Evolutionary conservation across 805 yeast species (phyloP).

Genomic region (Tanozyma kutaoensis): DNA sequence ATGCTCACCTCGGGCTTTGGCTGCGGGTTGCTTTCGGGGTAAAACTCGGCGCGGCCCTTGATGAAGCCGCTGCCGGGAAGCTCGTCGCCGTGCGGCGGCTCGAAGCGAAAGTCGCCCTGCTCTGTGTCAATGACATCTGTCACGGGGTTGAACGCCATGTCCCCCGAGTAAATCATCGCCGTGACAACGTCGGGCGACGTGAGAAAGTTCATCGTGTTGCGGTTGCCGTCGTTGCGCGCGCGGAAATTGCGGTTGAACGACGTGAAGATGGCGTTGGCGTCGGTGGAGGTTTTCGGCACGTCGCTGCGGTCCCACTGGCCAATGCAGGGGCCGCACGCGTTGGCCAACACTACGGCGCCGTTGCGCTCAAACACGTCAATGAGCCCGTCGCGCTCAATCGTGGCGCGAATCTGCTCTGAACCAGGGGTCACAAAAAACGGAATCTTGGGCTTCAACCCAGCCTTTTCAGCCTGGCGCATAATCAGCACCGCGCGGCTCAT

Average conservation of each 20-base stretch:
- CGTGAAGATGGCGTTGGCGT: slow-evolving; percentile 82
- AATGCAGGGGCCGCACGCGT: slow-evolving; percentile 99
- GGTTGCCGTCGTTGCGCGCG: slow-evolving; percentile 97
- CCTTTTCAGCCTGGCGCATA: slow-evolving; percentile 74
- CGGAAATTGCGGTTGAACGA: slow-evolving; percentile 97
- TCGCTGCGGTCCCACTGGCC: slow-evolving; percentile 98
- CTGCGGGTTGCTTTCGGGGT: slow-evolving; percentile 59
- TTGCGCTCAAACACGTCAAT: slow-evolving; percentile 66
- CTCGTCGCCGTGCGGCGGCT: slow-evolving; percentile 74
- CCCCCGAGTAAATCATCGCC: slow-evolving; percentile 92
- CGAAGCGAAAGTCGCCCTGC: slow-evolving; percentile 67
- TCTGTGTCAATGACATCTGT: slow-evolving; percentile 68
- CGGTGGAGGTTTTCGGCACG: slow-evolving; percentile 47
- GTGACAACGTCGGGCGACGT: slow-evolving; percentile 99
- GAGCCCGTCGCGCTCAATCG: slow-evolving; percentile 90
- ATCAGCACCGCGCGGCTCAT: slow-evolving; percentile 93
- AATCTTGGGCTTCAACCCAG: slow-evolving; percentile 80
- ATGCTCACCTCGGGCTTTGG: slow-evolving; percentile 48
- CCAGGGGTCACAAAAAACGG: slow-evolving; percentile 97
- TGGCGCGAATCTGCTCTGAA: slow-evolving; percentile 95
- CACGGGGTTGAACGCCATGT: slow-evolving; percentile 81
- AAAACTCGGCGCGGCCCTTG: slow-evolving; percentile 60
- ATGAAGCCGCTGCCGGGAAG: slow-evolving; percentile 71
- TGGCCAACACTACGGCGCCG: slow-evolving; percentile 89
- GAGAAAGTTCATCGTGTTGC: slow-evolving; percentile 92